Percentiles rank a stretch among this genome's conserved stretches.
Conservation (phyloP, 768 basidiomycete species). For the Mycena kentingensis region DNA sequence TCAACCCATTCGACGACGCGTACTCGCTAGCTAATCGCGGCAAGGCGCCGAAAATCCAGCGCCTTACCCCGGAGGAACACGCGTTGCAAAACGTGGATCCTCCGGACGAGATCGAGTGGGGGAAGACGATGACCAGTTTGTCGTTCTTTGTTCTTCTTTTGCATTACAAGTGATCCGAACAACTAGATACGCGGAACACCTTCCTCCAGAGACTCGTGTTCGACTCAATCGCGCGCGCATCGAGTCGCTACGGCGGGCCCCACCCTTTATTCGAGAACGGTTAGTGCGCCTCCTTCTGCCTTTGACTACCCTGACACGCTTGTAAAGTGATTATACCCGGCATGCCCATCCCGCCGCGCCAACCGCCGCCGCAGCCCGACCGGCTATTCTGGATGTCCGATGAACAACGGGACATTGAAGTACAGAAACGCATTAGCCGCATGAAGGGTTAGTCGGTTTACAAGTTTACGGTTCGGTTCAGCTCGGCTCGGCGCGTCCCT, state of each 20-base stretch:
- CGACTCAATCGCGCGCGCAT: conserved; percentile 36
- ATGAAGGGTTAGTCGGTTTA: no score
- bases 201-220: conserved; percentile 74
- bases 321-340: no score
- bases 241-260: no score
- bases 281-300: not conserved
- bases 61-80: conserved; percentile 56
- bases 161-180: not conserved
- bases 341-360: no score
- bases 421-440: no score
- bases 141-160: not conserved
- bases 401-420: no score
- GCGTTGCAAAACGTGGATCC: conserved; percentile 77
- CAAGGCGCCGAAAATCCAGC: conserved; percentile 64
- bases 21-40: conserved; percentile 56
- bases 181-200: conserved; percentile 52
- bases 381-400: no score
- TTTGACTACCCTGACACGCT: no score
- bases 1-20: conserved; percentile 79
- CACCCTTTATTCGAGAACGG: no score
- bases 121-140: conserved; percentile 63
- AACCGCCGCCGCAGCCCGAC: no score
- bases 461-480: no score
- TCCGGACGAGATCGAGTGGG: conserved; percentile 76
- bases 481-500: no score